These are phyloP conservation scores for Penicillium odoratum DNA, from an alignment of 495 filamentous ascomycete species.

Conservation along the genomic window DNA sequence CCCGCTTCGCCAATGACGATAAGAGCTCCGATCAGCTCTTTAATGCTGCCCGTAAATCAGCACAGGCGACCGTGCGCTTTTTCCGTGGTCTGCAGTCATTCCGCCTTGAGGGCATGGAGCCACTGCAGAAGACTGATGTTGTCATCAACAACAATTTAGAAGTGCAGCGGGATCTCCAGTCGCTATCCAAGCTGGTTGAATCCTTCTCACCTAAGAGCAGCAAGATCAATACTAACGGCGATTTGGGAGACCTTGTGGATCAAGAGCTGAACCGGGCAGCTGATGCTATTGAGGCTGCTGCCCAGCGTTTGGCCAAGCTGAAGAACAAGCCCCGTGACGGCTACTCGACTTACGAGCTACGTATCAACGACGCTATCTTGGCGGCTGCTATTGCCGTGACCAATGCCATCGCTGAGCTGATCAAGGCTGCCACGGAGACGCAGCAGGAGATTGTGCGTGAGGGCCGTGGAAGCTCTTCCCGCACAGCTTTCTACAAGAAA, in stretches of 20 bases:
- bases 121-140: slow-evolving; percentile 86
- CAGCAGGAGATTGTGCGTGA: slow-evolving; percentile 98
- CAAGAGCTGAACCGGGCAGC: slow-evolving; percentile 90
- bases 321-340: slow-evolving; percentile 91
- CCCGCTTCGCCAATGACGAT: slow-evolving; percentile 90
- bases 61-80: slow-evolving; percentile 87
- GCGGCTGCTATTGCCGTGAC: slow-evolving; percentile 94
- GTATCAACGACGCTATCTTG: slow-evolving; percentile 91
- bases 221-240: slow-evolving; percentile 77
- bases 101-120: slow-evolving; percentile 83
- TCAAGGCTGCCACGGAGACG: slow-evolving; percentile 91
- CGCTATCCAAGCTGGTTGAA: slow-evolving; percentile 88
- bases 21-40: slow-evolving; percentile 85
- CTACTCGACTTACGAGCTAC: slow-evolving; percentile 95
- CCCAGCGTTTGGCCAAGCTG: slow-evolving; percentile 82
- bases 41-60: slow-evolving; percentile 78
- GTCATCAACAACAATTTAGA: slow-evolving; percentile 97
- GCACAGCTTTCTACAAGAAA: slow-evolving; percentile 99
- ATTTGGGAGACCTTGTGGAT: slow-evolving; percentile 92
- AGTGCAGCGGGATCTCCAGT: slow-evolving; percentile 86
- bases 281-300: slow-evolving; percentile 89
- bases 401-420: slow-evolving; percentile 91
- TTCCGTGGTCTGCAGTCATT: slow-evolving; percentile 94
- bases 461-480: slow-evolving; percentile 81
- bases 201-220: slow-evolving; percentile 81